Evolutionary conservation across 345 rosid genomes (phyloP), one percentile per base, ranked within the genome.

Genomic region (Eutrema japonicum): DNA sequence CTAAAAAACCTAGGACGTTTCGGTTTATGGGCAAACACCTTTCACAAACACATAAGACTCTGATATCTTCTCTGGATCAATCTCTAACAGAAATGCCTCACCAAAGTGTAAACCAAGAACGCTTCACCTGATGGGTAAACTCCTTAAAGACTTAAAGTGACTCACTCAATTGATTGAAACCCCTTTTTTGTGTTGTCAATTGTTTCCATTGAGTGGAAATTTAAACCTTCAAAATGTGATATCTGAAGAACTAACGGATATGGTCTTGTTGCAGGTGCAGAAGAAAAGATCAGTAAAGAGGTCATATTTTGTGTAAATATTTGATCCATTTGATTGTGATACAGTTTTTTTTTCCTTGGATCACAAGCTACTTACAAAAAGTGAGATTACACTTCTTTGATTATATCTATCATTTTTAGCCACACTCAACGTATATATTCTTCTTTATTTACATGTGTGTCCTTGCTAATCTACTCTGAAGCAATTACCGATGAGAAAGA

Each of bases 181-280:
- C 14, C 29, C 18, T 1, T 3, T 13, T 14, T 47, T 43, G 47
- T 12, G 58, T 36, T 56, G 42, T 11, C n/a, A 45, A 14, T 5
- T 61, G 49, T 26, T 40, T 22, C 48, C 64, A 40, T 10, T 42
- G 38, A 42, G 33, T 41, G 33, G 38, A 10, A 6, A 10, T 38
- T 12, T n/a, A 45, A 43, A 5, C 8, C 27, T 46, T 63, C 29
- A 64, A 16, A 16, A 10, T 4, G 16, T 64, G 45, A 10, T 32
- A 7, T 13, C 16, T 64, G 43, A 14, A 64, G 42, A 64, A 46
- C 53, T 45, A 63, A 46, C 10, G 14, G 14, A 46, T 32, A 14
- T 64, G 55, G 10, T 64, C 32, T 65, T 35, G 68, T 64, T 46
- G 54, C 43, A 64, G 68, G 68, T 47, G 35, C 56, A 64, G 16